Conservation (phyloP, 352 stramenopile genomes). For the Phytophthora aleatoria region DNA sequence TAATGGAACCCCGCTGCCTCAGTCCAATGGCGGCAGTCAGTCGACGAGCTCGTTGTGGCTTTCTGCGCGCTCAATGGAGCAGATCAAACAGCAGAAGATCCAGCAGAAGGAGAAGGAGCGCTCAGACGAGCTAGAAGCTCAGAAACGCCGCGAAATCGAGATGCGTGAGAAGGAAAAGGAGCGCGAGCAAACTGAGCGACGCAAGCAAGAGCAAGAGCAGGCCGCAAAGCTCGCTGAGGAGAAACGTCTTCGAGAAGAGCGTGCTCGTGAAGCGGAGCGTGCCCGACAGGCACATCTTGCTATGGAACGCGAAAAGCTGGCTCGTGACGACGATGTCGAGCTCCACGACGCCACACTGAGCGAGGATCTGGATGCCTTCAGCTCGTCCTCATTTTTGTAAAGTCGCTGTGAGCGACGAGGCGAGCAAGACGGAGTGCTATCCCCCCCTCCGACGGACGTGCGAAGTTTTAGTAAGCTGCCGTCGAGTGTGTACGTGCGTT, state of each 20-base stretch:
- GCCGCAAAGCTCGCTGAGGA: conserved; percentile 52
- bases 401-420: conserved; percentile 21
- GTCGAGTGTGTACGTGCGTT: conserved; percentile 41
- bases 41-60: conserved; percentile 86
- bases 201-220: conserved; percentile 58
- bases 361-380: conserved; percentile 86
- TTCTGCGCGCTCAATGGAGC: conserved; percentile 83
- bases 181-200: conserved; percentile 71
- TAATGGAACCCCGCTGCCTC: conserved; percentile 54
- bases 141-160: conserved; percentile 70
- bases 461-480: conserved; percentile 33
- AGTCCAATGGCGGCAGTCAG: conserved; percentile 67
- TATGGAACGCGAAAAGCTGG: conserved; percentile 72
- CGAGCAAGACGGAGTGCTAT: conserved; percentile 24
- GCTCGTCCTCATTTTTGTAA: conserved; percentile 89
- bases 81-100: conserved; percentile 88
- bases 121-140: conserved; percentile 65
- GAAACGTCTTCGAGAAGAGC: conserved; percentile 61
- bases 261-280: conserved; percentile 63
- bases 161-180: conserved; percentile 75
- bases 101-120: conserved; percentile 85
- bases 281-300: conserved; percentile 54
- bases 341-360: conserved; percentile 75
- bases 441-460: conserved; percentile 25
- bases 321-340: conserved; percentile 63